Percentiles rank a stretch among this genome's conserved stretches.
Conservation (phyloP, 805 yeast species). For the Candida yuanshanica region DNA sequence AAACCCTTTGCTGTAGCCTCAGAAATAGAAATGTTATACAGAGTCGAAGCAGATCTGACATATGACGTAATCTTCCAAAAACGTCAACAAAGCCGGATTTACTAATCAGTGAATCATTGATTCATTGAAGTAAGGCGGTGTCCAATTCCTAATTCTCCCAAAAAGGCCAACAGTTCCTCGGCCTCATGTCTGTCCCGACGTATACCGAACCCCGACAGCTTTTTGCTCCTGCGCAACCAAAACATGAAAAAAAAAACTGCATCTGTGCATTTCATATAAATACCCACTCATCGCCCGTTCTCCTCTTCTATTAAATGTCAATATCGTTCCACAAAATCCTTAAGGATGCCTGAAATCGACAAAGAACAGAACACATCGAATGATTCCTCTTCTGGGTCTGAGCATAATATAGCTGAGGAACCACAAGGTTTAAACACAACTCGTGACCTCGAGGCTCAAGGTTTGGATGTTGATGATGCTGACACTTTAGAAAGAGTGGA, state of each 20-base stretch:
- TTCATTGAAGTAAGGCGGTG: too few species aligned
- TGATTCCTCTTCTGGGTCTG: not conserved
- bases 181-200: too few species aligned
- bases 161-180: too few species aligned
- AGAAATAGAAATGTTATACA: too few species aligned
- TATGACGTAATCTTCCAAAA: too few species aligned
- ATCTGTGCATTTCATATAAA: not conserved
- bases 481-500: constrained; percentile 8
- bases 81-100: too few species aligned
- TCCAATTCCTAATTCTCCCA: too few species aligned
- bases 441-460: not conserved
- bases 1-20: too few species aligned
- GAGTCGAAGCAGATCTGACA: too few species aligned
- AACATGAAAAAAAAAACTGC: not conserved
- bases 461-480: not conserved
- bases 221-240: too few species aligned
- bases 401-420: not conserved
- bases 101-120: too few species aligned
- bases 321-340: not conserved
- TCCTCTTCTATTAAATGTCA: not conserved
- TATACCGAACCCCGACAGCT: too few species aligned
- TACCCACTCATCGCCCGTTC: not conserved
- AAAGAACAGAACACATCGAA: not conserved
- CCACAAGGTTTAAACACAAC: not conserved
- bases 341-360: not conserved